Percentiles rank a stretch among this genome's conserved stretches.
phyloP scores from a whole-genome alignment of 495 filamentous ascomycete genomes.

The Penicillium paxilli region DNA sequence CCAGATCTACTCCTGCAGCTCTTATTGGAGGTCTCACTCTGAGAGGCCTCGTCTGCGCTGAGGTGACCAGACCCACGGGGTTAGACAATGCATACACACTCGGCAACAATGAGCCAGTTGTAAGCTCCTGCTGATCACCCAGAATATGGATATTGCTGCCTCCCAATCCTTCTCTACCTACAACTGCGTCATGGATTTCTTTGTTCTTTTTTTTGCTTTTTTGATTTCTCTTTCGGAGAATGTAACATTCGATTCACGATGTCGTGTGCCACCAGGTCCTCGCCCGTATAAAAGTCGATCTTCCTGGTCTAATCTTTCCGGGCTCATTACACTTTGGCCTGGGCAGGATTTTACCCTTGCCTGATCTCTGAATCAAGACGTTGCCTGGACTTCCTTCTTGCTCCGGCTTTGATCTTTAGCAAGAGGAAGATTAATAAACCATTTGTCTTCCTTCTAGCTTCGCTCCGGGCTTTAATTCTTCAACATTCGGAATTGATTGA shows the following conservation, averaged over 20 bases:
- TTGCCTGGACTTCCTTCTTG: slow-evolving; percentile 13
- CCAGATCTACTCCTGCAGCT: slow-evolving; percentile 11
- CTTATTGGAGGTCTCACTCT: slow-evolving; percentile 14
- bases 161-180: not conserved
- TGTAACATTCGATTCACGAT: slow-evolving; percentile 16
- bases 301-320: slow-evolving; percentile 10
- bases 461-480: not conserved
- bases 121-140: slow-evolving; percentile 13
- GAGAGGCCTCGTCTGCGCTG: slow-evolving; percentile 14
- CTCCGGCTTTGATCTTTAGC: slow-evolving; percentile 9
- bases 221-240: slow-evolving; percentile 1
- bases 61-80: slow-evolving; percentile 15
- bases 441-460: not conserved
- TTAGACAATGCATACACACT: slow-evolving; percentile 5
- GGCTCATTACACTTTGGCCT: slow-evolving; percentile 22
- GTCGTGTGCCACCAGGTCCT: slow-evolving; percentile 19
- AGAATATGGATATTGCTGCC: not conserved
- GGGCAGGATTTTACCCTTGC: slow-evolving; percentile 19
- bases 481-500: not conserved
- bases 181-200: not conserved
- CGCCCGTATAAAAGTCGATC: slow-evolving; percentile 20
- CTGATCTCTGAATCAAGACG: slow-evolving; percentile 10
- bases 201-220: not conserved
- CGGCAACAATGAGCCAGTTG: slow-evolving; percentile 12
- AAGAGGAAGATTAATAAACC: slow-evolving; percentile 4